Base-by-base conservation (phyloP, 352 stramenopile species). In the Globisporangium canariense region DNA sequence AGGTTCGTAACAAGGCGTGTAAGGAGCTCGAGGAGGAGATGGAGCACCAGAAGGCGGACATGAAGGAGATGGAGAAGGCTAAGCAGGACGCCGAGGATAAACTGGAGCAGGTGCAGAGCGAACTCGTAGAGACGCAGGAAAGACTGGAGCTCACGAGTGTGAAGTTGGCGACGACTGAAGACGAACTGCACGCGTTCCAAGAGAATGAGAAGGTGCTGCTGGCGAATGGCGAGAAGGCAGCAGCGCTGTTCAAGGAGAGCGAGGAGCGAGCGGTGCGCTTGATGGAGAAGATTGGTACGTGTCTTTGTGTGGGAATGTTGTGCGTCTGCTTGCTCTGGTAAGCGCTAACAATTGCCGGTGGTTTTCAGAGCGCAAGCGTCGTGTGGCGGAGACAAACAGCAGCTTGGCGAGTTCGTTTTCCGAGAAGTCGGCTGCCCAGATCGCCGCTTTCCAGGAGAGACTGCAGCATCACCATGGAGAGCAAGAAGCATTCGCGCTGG, bases 1-100 rank as follows among this genome's bases (percentile, higher is more conserved):
- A 92, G 49, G 77, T 58, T 49, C 83, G 82, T 28, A 88, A 77
- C 11, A 67, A 74, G 14, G 55, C 66, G 5, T 83, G 78, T 52
- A 90, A 92, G 64, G 84, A 94, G 45, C 69, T 94, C 0, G 88
- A 94, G 56, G 86, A 92, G 61, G 71, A 77, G 49, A 67, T 88
- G 5, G 66, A 86, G 47, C 65, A 69, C 9, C 73, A 90, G 59
- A 77, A 79, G 54, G 71, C 65, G 28, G 76, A 91, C 40, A 64
- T 88, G 14, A 67, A 72, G 8, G 60, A 73, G 4, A 22, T 93
- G 9, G 71, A 79, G 40, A 58, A 61, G 18, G 78, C 68, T 3
- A 89, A 89, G 25, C 57, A 77, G 43, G 73, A 87, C 30, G 58
- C 83, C 25, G 71, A 74, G 22, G 67, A 77, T 51, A 77, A 77